Percentiles rank a stretch among this genome's conserved stretches.
Evolutionary conservation across 2,329 filamentous ascomycete genomes (phyloP).

Genomic region (Ascochyta pisi): DNA sequence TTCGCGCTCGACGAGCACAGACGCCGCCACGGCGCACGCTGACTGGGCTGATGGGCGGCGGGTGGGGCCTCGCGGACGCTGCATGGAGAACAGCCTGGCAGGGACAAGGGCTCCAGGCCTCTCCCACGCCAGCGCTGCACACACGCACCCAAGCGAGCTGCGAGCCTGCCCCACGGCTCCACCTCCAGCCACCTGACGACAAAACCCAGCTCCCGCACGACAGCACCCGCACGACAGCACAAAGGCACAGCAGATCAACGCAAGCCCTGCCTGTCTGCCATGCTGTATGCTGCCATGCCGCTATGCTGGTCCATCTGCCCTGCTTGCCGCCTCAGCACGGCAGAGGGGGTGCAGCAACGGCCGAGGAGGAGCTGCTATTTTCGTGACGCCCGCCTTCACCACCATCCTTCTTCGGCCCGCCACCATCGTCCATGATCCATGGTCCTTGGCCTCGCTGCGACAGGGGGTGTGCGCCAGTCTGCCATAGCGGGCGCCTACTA

Average conservation of each 20-base stretch:
- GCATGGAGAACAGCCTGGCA: slow-evolving; percentile 23
- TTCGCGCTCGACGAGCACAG: slow-evolving; percentile 37
- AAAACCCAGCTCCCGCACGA: slow-evolving; percentile 14
- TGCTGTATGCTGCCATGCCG: no score
- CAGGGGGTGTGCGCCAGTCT: slow-evolving; percentile 33
- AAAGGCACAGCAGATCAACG: slow-evolving; percentile 28
- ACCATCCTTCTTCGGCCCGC: no score
- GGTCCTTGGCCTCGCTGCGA: not conserved
- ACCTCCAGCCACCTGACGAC: slow-evolving; percentile 39
- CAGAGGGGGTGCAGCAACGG: slow-evolving; percentile 20
- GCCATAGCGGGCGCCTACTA: slow-evolving; percentile 46
- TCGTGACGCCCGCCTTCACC: slow-evolving; percentile 19
- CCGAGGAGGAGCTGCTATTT: slow-evolving; percentile 27
- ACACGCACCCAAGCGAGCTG: slow-evolving; percentile 27
- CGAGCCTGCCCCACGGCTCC: slow-evolving; percentile 38
- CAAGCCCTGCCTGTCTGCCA: slow-evolving; percentile 16
- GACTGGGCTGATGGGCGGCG: slow-evolving; percentile 42
- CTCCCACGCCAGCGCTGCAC: slow-evolving; percentile 34
- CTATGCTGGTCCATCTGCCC: no score
- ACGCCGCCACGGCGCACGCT: slow-evolving; percentile 35
- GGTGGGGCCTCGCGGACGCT: slow-evolving; percentile 25
- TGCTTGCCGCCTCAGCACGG: slow-evolving; percentile 18
- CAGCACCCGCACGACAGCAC: slow-evolving; percentile 23
- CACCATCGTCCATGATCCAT: slow-evolving; percentile 3
- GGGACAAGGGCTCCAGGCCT: slow-evolving; percentile 15